Percentiles rank a stretch among this genome's conserved stretches.
Evolutionary conservation across 345 rosid genomes (phyloP).

Genomic region (Chamaenerion angustifolium): DNA sequence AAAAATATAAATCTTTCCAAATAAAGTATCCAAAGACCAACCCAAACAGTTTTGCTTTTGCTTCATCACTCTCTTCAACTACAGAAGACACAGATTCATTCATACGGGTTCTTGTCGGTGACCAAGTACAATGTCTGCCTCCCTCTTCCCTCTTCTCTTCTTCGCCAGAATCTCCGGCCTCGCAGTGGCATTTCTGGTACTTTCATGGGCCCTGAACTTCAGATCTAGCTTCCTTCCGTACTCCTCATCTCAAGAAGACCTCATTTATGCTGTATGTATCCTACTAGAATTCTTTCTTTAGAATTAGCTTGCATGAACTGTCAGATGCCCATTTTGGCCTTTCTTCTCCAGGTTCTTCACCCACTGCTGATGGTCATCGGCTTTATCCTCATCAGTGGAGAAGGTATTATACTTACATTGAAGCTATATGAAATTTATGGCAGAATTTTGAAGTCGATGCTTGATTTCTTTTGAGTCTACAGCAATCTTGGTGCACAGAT

Average conservation of each 20-base stretch:
- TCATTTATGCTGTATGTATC: constrained; percentile 44
- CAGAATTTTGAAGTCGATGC: not conserved
- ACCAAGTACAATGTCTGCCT: constrained; percentile 5
- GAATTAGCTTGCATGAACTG: not conserved
- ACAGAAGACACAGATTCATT: no score
- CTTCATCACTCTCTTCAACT: no score
- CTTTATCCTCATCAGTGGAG: constrained; percentile 82
- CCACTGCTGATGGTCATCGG: constrained; percentile 91
- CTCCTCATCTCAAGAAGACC: constrained; percentile 36
- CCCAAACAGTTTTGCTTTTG: no score
- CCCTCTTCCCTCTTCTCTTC: constrained; percentile 29
- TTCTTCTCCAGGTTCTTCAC: constrained; percentile 45
- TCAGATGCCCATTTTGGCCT: not conserved
- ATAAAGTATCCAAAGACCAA: no score
- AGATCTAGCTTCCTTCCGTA: constrained; percentile 47
- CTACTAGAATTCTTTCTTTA: not conserved
- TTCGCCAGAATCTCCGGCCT: constrained; percentile 58
- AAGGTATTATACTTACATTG: constrained; percentile 33
- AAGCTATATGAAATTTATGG: not conserved
- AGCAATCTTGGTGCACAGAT: constrained; percentile 80
- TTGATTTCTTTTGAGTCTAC: constrained; percentile 9
- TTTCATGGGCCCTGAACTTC: constrained; percentile 59
- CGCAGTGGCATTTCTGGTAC: constrained; percentile 37
- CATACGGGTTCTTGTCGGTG: no score
- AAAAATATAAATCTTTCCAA: no score